Percentiles rank a stretch among this genome's conserved stretches.
phyloP scores from a whole-genome alignment of 805 yeast genomes.

The Ogataea henricii region DNA sequence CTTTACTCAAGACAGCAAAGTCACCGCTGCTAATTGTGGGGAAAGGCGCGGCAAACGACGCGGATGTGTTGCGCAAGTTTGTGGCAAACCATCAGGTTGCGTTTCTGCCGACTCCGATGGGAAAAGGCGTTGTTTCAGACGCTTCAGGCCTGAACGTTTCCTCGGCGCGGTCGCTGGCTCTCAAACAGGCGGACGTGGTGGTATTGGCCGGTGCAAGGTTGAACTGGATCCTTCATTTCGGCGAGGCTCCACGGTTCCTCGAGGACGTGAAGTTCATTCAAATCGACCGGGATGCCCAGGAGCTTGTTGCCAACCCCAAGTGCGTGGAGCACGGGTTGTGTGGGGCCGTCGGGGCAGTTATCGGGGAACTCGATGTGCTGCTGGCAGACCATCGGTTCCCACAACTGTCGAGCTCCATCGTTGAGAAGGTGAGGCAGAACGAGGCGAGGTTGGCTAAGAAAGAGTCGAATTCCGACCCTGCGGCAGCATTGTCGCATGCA shows the following conservation, averaged over 20 bases:
- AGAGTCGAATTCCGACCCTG: slow-evolving; percentile 26
- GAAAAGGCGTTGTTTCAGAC: slow-evolving; percentile 68
- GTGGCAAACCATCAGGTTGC: slow-evolving; percentile 47
- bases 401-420: slow-evolving; percentile 29
- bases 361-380: slow-evolving; percentile 35
- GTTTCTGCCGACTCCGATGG: slow-evolving; percentile 79
- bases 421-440: slow-evolving; percentile 33
- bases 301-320: slow-evolving; percentile 33
- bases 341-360: slow-evolving; percentile 54
- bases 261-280: slow-evolving; percentile 53
- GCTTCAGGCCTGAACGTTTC: slow-evolving; percentile 48
- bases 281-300: slow-evolving; percentile 55
- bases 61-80: slow-evolving; percentile 41
- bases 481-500: slow-evolving; percentile 47
- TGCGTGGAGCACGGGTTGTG: slow-evolving; percentile 14
- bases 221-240: slow-evolving; percentile 75
- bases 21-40: slow-evolving; percentile 62
- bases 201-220: slow-evolving; percentile 65
- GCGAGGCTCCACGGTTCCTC: slow-evolving; percentile 55
- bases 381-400: slow-evolving; percentile 33
- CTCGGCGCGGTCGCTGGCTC: slow-evolving; percentile 64
- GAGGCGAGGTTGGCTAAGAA: slow-evolving; percentile 36
- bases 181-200: slow-evolving; percentile 58
- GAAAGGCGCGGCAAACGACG: slow-evolving; percentile 58
- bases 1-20: slow-evolving; percentile 36